These are phyloP conservation scores for Cryptococcus hybrid DNA, from an alignment of 1,284 basidiomycete genomes.

Conservation along the genomic window DNA sequence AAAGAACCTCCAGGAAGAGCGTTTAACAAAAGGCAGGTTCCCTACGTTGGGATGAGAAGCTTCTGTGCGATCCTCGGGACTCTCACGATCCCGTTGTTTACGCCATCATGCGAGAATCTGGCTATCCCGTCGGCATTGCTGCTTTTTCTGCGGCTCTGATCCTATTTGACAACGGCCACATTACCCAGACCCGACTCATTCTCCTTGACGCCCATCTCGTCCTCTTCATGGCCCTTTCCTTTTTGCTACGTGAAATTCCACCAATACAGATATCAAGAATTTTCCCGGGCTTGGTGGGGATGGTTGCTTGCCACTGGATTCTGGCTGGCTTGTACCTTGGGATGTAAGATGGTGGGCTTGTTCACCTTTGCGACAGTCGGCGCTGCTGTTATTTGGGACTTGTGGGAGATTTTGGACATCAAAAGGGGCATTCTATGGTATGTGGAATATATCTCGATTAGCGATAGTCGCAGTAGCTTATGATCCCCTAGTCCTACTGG, in stretches of 20 bases:
- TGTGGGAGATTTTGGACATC: constrained; percentile 93
- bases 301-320: constrained; percentile 91
- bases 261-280: constrained; percentile 90
- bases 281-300: constrained; percentile 85
- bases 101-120: constrained; percentile 95
- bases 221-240: constrained; percentile 93
- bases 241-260: constrained; percentile 96
- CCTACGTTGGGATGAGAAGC: constrained; percentile 89
- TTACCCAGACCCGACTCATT: constrained; percentile 93
- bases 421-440: constrained; percentile 76
- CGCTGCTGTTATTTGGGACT: constrained; percentile 83
- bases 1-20: neutral
- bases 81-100: constrained; percentile 87
- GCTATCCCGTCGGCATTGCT: constrained; percentile 84
- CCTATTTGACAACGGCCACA: constrained; percentile 92
- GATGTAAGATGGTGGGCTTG: constrained; percentile 97
- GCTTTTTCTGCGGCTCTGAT: constrained; percentile 83
- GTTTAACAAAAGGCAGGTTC: constrained; percentile 59
- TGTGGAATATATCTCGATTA: constrained; percentile 29
- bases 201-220: constrained; percentile 90
- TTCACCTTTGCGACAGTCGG: constrained; percentile 89
- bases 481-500: constrained; percentile 70
- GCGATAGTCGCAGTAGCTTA: too few relatives aligned
- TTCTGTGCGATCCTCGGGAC: constrained; percentile 88
- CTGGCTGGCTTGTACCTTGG: constrained; percentile 92